phyloP scores from a whole-genome alignment of 352 stramenopile genomes.

The Peronospora belbahrii region DNA sequence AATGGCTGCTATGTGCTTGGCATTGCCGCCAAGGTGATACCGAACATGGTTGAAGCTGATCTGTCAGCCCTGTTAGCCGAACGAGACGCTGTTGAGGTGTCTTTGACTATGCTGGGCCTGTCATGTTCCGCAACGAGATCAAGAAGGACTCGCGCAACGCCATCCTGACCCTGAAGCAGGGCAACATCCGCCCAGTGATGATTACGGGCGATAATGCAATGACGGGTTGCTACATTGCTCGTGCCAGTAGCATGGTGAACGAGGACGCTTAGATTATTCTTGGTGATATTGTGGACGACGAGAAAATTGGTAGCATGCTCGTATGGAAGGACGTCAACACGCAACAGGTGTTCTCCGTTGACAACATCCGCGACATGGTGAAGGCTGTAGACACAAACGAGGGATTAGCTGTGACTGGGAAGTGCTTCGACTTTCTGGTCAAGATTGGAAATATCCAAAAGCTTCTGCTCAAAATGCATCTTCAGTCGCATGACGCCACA shows the following conservation, averaged over 20 bases:
- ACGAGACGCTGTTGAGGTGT: conserved; percentile 69
- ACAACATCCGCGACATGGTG: too few species aligned
- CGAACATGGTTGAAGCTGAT: conserved; percentile 18
- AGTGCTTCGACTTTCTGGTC: conserved; percentile 60
- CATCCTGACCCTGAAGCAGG: conserved; percentile 56
- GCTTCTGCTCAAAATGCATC: conserved; percentile 63
- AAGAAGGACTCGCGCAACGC: conserved; percentile 55
- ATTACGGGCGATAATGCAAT: conserved; percentile 77
- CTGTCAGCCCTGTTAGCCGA: conserved; percentile 2
- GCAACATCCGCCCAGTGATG: conserved; percentile 66
- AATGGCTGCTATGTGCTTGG: conserved; percentile 78
- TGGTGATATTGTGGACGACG: conserved; percentile 25
- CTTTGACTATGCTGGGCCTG: conserved; percentile 60
- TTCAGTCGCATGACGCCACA: conserved; percentile 74
- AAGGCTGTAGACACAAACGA: conserved; percentile 24
- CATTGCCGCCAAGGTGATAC: conserved; percentile 42
- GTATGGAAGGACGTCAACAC: too few species aligned
- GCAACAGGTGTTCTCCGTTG: too few species aligned
- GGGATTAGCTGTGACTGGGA: conserved; percentile 63
- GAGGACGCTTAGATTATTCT: conserved; percentile 28
- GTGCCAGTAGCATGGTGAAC: conserved; percentile 31
- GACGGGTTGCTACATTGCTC: conserved; percentile 44
- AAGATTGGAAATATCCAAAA: conserved; percentile 49
- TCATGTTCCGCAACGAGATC: conserved; percentile 81
- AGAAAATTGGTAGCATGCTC: conserved; percentile 23